Conservation (phyloP, 1,139 yeast genomes). For the Suhomyces wounanorum region DNA sequence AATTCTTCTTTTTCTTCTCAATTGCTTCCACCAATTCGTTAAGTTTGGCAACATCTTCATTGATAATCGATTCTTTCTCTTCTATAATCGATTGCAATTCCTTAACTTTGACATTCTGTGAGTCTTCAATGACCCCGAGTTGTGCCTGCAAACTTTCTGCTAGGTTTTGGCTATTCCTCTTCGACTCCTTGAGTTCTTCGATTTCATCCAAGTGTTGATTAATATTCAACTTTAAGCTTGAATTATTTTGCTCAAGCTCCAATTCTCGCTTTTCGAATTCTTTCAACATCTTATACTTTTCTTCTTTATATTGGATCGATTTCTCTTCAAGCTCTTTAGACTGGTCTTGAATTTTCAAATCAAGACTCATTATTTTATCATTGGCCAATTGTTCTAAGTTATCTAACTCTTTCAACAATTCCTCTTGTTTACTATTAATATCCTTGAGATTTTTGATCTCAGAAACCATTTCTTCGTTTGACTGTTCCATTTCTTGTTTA, state of each 20-base stretch:
- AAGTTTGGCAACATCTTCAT: slow-evolving; percentile 25
- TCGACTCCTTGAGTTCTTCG: slow-evolving; percentile 10
- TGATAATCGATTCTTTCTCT: slow-evolving; percentile 25
- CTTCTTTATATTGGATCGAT: slow-evolving; percentile 14
- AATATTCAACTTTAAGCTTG: slow-evolving; percentile 4
- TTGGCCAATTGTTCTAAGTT: slow-evolving; percentile 26
- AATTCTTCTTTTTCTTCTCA: slow-evolving; percentile 16
- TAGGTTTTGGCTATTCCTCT: slow-evolving; percentile 13
- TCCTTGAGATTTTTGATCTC: slow-evolving; percentile 20
- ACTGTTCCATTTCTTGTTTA: slow-evolving; percentile 15
- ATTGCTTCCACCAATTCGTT: slow-evolving; percentile 23
- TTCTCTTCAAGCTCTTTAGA: slow-evolving; percentile 13
- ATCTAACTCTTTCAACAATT: slow-evolving; percentile 25
- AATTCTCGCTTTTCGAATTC: slow-evolving; percentile 12
- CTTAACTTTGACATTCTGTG: slow-evolving; percentile 2
- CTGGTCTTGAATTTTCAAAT: slow-evolving; percentile 17
- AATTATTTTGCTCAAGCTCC: slow-evolving; percentile 6
- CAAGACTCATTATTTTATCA: slow-evolving; percentile 25
- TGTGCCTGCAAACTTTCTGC: slow-evolving; percentile 16
- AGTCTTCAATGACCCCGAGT: slow-evolving; percentile 5
- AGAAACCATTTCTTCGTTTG: slow-evolving; percentile 16
- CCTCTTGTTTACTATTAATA: slow-evolving; percentile 24
- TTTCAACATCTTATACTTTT: slow-evolving; percentile 17
- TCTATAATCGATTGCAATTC: slow-evolving; percentile 14
- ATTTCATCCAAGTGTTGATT: slow-evolving; percentile 11